phyloP scores from a whole-genome alignment of 495 filamentous ascomycete genomes.

The Penicillium odoratum region DNA sequence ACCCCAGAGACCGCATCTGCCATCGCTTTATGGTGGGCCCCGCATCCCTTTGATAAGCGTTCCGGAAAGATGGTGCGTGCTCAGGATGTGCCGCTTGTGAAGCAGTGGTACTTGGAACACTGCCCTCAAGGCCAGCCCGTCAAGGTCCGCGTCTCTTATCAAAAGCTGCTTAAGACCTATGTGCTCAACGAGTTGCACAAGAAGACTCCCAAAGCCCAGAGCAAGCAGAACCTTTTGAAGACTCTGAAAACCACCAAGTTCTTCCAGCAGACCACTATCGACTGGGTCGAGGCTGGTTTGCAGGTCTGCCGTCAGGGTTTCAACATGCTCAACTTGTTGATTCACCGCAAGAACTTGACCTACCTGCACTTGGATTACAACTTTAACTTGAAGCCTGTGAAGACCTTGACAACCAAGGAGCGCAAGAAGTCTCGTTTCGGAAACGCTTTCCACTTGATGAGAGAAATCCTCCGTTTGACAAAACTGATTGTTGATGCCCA shows the following conservation, averaged over 20 bases:
- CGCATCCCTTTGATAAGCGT: conserved; percentile 91
- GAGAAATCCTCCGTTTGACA: conserved; percentile 95
- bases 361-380: conserved; percentile 99
- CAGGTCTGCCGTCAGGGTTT: conserved; percentile 98
- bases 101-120: conserved; percentile 98
- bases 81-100: conserved; percentile 94
- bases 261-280: conserved; percentile 98
- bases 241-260: conserved; percentile 96
- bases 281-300: conserved; percentile 98
- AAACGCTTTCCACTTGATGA: conserved; percentile 99
- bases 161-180: conserved; percentile 95
- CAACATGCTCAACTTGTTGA: conserved; percentile 98
- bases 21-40: conserved; percentile 97
- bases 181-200: conserved; percentile 97
- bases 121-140: conserved; percentile 90
- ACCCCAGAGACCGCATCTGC: conserved; percentile 89
- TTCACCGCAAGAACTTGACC: conserved; percentile 97
- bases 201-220: conserved; percentile 89
- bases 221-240: conserved; percentile 87
- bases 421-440: conserved; percentile 99
- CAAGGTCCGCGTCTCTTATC: conserved; percentile 98
- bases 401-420: conserved; percentile 98
- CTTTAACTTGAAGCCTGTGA: conserved; percentile 99
- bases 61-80: conserved; percentile 98
- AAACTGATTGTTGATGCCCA: conserved; percentile 99